Base-by-base conservation (phyloP, 2,329 filamentous ascomycete genomes). In the Emergomyces pasteurianus region DNA sequence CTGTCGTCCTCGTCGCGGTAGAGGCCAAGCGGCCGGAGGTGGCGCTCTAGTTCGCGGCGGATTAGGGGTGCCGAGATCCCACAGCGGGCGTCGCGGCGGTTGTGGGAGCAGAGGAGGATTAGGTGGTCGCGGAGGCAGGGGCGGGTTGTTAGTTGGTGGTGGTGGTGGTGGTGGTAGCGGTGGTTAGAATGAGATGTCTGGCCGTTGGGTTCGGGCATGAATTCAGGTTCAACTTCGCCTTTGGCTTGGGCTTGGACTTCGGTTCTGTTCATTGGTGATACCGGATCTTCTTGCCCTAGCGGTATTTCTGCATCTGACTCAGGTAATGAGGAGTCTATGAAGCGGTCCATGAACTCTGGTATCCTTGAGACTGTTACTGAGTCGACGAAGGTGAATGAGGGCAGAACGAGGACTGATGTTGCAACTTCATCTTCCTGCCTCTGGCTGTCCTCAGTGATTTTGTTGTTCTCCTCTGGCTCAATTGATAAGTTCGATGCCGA, bases 401-500 rank as follows among this genome's bases (percentile, higher is more conserved):
- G 92, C n/a, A 97, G 86, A 21, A 96, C 82, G 42, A 96, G 81
- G 23, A 94, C 84, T 7, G 84, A 89, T 2, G 92, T 95, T 7
- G 89, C 87, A 78, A 80, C 75, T 66, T 78, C 61, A 14, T 34
- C 26, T 21, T n/a, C 42, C 42, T 46, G 42, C 4, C 42, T 16
- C n/a, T 46, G 43, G 9, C 43, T n/a, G 18, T n/a, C 42, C 5
- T 43, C 21, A 16, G 72, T 63, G 86, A 69, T 81, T 77, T 80
- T 62, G 72, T 86, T 81, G 68, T 82, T 80, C 68, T 82, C 77
- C 49, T 80, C n/a, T n/a, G n/a, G 75, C 28, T 91, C 90, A 1
- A 89, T 85, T n/a, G 89, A 88, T 64, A 96, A 94, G 75, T 96
- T 92, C 65, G 88, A 94, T 56, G 92, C 92, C 6, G 90, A 95